Conservation (phyloP, 768 basidiomycete species). For the Gloeopeniophorella convolvens region DNA sequence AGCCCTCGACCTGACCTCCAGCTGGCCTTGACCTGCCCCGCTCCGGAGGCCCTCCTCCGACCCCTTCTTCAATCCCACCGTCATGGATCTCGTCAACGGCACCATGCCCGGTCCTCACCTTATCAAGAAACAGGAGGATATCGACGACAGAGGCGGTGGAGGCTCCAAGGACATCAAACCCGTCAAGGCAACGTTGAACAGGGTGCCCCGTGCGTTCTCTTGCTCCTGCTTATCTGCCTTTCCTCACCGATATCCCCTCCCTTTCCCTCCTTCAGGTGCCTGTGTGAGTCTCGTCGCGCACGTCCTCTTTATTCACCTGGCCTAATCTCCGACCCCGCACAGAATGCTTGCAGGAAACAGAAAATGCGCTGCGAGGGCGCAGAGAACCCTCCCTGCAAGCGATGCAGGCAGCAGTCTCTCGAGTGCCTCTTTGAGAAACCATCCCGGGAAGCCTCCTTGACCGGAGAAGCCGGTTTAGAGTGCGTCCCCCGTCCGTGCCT, state of each 20-base stretch:
- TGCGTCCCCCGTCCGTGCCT: constrained; percentile 34
- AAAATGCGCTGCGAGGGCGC: constrained; percentile 98
- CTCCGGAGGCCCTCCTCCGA: constrained; percentile 8
- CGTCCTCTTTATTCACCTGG: constrained; percentile 3
- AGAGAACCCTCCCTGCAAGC: constrained; percentile 93
- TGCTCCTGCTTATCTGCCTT: constrained; percentile 17
- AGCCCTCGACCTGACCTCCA: constrained; percentile 2
- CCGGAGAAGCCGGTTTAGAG: constrained; percentile 87
- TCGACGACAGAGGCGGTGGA: constrained; percentile 33
- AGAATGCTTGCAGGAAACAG: constrained; percentile 95
- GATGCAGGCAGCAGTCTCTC: constrained; percentile 83
- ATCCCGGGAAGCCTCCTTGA: constrained; percentile 75
- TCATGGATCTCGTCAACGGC: constrained; percentile 21
- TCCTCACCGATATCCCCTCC: constrained; percentile 17
- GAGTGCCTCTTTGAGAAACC: constrained; percentile 97
- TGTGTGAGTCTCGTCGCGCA: constrained; percentile 47
- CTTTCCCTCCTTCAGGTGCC: constrained; percentile 47
- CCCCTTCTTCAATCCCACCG: background rate
- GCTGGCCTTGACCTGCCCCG: background rate
- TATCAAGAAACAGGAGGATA: constrained; percentile 59
- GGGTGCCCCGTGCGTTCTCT: constrained; percentile 70
- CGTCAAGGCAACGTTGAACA: constrained; percentile 70
- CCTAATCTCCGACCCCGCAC: constrained; percentile 16
- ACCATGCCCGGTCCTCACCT: constrained; percentile 6
- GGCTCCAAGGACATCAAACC: constrained; percentile 62